These are phyloP conservation scores for Thymus quinquecostatus DNA, from an alignment of 257 asterid genomes.

Conservation along the genomic window DNA sequence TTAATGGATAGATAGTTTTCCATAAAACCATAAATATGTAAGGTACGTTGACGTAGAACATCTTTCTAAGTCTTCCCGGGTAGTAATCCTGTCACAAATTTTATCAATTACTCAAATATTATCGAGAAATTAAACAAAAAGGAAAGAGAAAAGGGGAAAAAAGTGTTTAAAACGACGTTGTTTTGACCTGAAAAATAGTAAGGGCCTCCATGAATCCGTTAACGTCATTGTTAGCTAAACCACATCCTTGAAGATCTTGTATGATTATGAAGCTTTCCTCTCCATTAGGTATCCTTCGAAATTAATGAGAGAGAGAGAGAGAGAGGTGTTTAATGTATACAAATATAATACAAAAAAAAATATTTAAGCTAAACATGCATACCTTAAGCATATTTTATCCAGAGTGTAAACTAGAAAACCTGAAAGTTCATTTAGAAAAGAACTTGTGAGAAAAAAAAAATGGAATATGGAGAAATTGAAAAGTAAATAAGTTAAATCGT, in stretches of 20 bases:
- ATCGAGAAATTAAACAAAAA: too few relatives aligned
- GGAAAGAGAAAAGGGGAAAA: too few relatives aligned
- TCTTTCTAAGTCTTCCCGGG: too few relatives aligned
- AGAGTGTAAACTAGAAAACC: constrained; percentile 65
- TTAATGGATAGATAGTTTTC: too few relatives aligned
- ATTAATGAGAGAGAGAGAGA: background rate
- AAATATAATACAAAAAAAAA: too few relatives aligned
- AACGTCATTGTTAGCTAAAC: constrained; percentile 63
- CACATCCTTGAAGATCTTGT: constrained; percentile 70
- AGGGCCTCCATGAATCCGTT: constrained; percentile 58
- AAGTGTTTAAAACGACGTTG: background rate
- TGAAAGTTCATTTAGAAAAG: constrained; percentile 33
- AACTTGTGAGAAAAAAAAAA: background rate
- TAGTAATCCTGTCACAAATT: too few relatives aligned
- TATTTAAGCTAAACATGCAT: background rate
- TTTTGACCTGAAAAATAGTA: constrained; percentile 64
- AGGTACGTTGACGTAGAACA: too few relatives aligned
- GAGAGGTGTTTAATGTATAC: too few relatives aligned
- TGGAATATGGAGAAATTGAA: too few relatives aligned
- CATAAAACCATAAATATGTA: too few relatives aligned
- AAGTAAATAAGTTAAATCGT: too few relatives aligned
- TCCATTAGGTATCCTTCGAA: constrained; percentile 53
- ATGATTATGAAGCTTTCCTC: constrained; percentile 66
- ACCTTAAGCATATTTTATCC: constrained; percentile 77
- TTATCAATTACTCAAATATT: too few relatives aligned